Base-by-base conservation (phyloP, 768 basidiomycete species). In the Russula dissimulans region DNA sequence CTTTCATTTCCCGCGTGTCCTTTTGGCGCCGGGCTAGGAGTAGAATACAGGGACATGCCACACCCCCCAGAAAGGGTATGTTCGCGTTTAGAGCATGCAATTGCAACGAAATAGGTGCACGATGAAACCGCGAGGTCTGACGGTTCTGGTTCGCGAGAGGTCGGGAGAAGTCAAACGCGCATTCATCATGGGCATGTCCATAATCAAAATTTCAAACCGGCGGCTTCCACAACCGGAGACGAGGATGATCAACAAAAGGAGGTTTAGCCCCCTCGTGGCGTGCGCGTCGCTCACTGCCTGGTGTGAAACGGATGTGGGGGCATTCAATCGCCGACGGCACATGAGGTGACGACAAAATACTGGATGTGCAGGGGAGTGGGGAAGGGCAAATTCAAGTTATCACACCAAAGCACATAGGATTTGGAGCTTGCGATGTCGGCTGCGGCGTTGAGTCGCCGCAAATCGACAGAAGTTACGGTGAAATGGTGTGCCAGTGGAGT, bases 231-330 rank as follows among this genome's bases (percentile, higher is more conserved):
- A 61, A 56, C 31, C 60, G 55, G 60, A 53, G 56, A 61, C 50
- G 4, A 52, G 26, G 55, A 61, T 52, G 29, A 51, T 46, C 26
- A 43, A 44, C 50, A 57, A 62, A 57, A 53, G 50, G 61, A 57
- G 60, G 61, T 47, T 57, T 62, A 49, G 51, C 31, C 41, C 59
- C 61, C 61, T 62, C 61, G 46, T 62, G 56, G 60, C 55, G 61
- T 57, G 29, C 60, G 26, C 31, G 51, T 61, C 60, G 50, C 55
- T 43, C 55, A 18, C 55, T 59, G 55, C 29, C 44, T 18, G 61
- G 44, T 62, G 61, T 62, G 61, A 62, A 53, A 43, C 51, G 56
- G 60, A 53, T 45, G 55, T 46, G 50, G 48, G 32, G 31, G 31
- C 56, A 53, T 62, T 62, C 56, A 57, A 57, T 62, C 56, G 51